These are phyloP conservation scores for Aphanomyces invadans DNA, from an alignment of 352 stramenopile species.

Conservation along the genomic window DNA sequence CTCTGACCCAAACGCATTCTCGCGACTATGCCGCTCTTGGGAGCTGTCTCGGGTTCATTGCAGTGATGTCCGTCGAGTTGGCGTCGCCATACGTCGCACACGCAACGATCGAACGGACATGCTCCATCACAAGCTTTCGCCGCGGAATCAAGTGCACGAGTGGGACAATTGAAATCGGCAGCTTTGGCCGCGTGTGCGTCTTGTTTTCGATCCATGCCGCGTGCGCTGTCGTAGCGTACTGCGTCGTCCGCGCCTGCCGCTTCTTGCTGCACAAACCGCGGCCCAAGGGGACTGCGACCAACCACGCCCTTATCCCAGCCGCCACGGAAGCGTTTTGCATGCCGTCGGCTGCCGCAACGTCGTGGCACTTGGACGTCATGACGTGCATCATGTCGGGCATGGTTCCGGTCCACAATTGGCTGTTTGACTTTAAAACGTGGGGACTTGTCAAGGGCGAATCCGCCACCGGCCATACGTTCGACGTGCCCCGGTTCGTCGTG, in stretches of 20 bases:
- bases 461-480: not conserved
- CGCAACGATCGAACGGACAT: not conserved
- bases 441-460: not conserved
- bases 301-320: not conserved
- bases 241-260: not conserved
- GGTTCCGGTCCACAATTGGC: not conserved
- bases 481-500: not conserved
- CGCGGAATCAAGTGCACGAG: not conserved
- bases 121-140: not conserved
- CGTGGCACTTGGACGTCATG: conserved; percentile 13
- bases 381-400: conserved; percentile 14
- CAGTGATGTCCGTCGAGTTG: not conserved
- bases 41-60: conserved; percentile 4
- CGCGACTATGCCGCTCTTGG: not conserved
- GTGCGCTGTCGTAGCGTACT: not conserved
- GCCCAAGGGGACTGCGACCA: not conserved
- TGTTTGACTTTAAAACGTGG: conserved; percentile 21
- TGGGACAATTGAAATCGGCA: conserved; percentile 9
- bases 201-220: conserved; percentile 4
- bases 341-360: not conserved
- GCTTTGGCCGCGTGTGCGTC: not conserved
- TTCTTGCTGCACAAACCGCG: not conserved
- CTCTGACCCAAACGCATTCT: not conserved
- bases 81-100: not conserved
- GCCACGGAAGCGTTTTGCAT: conserved; percentile 1